Evolutionary conservation across 2,329 filamentous ascomycete genomes (phyloP).

Genomic region (Zymoseptoria brevis): DNA sequence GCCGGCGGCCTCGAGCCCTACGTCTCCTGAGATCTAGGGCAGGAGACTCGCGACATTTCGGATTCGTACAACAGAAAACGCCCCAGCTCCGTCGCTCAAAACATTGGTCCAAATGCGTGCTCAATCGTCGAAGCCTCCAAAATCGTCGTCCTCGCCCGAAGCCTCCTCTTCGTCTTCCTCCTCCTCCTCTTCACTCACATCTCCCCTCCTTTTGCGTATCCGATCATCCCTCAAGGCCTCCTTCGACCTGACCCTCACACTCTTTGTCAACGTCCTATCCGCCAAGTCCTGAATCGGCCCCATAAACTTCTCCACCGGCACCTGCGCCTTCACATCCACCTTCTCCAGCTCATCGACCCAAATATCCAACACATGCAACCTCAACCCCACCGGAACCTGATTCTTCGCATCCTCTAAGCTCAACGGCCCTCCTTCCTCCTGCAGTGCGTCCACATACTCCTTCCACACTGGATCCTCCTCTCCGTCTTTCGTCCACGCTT

Average conservation of each 20-base stretch:
- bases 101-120: not conserved
- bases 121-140: constrained; percentile 58
- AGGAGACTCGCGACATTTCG: not conserved
- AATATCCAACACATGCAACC: constrained; percentile 81
- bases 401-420: constrained; percentile 41
- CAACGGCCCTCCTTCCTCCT: constrained; percentile 35
- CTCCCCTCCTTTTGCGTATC: constrained; percentile 42
- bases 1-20: not conserved
- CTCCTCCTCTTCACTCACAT: constrained; percentile 36
- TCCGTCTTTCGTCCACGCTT: constrained; percentile 26
- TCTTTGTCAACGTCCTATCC: constrained; percentile 56
- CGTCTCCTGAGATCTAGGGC: not conserved
- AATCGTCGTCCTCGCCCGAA: constrained; percentile 32
- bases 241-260: constrained; percentile 59
- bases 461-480: constrained; percentile 32
- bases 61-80: not conserved
- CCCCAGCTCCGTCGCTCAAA: constrained; percentile 13
- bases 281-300: constrained; percentile 50
- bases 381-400: constrained; percentile 66
- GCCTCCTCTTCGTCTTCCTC: constrained; percentile 39
- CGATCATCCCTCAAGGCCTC: constrained; percentile 69
- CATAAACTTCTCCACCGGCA: constrained; percentile 44
- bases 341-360: constrained; percentile 86
- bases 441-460: constrained; percentile 42
- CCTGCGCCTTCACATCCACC: constrained; percentile 44